Conservation (phyloP, 2,329 filamentous ascomycete genomes). For the Microdochium trichocladiopsis region DNA sequence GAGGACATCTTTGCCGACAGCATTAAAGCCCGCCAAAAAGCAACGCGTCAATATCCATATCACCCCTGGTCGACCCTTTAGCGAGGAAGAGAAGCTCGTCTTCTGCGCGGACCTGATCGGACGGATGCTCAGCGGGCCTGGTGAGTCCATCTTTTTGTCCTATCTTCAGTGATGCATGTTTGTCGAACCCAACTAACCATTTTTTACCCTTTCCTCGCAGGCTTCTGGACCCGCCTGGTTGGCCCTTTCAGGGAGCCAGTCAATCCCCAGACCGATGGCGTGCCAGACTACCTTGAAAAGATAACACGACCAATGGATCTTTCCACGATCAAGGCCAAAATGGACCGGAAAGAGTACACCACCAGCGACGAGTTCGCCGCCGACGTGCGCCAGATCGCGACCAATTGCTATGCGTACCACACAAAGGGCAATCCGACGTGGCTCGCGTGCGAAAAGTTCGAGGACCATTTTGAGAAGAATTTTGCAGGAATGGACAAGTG, state of each 20-base stretch:
- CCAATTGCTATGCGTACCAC: conserved; percentile 61
- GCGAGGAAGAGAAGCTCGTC: conserved; percentile 39
- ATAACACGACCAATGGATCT: conserved; percentile 57
- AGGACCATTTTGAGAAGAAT: conserved; percentile 53
- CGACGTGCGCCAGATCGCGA: conserved; percentile 56
- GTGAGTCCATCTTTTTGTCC: conserved; percentile 23
- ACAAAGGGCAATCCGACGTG: conserved; percentile 47
- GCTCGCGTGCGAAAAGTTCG: conserved; percentile 46
- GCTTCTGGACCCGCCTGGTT: conserved; percentile 61
- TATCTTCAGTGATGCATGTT: not conserved
- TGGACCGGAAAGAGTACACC: conserved; percentile 45
- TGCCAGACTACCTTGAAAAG: conserved; percentile 55
- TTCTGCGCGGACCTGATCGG: conserved; percentile 52
- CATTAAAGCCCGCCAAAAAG: conserved; percentile 16
- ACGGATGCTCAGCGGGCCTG: conserved; percentile 56
- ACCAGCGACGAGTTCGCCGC: conserved; percentile 45
- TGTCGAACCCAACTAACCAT: not conserved
- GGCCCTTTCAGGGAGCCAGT: conserved; percentile 56
- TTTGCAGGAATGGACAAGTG: conserved; percentile 52
- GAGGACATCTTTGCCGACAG: conserved; percentile 19
- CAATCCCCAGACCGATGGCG: conserved; percentile 46
- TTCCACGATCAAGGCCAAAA: conserved; percentile 51
- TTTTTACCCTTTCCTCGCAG: conserved; percentile 21
- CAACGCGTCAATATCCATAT: conserved; percentile 20
- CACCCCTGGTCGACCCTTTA: conserved; percentile 21